Conservation (phyloP, 2,329 filamentous ascomycete genomes). For the Neocucurbitaria cava region DNA sequence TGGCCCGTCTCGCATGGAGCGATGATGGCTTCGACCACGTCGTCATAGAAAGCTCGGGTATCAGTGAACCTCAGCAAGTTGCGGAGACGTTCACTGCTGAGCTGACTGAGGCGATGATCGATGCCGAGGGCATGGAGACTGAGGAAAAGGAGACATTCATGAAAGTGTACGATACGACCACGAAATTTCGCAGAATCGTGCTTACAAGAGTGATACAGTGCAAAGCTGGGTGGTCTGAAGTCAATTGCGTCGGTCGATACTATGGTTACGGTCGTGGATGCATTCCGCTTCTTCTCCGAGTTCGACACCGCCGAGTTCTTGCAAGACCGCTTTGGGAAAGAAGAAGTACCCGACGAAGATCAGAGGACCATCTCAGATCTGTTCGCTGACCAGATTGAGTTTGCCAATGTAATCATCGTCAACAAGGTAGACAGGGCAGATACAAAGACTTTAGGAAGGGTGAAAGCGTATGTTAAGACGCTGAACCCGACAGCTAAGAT, state of each 20-base stretch:
- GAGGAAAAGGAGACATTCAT: constrained; percentile 55
- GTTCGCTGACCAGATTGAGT: constrained; percentile 80
- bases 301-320: constrained; percentile 75
- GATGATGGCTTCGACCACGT: constrained; percentile 72
- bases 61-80: constrained; percentile 76
- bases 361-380: constrained; percentile 77
- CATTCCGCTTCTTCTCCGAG: constrained; percentile 74
- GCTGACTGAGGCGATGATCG: constrained; percentile 55
- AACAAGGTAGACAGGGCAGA: constrained; percentile 73
- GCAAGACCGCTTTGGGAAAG: constrained; percentile 64
- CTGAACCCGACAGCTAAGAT: constrained; percentile 73
- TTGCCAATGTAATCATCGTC: constrained; percentile 74
- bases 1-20: constrained; percentile 67
- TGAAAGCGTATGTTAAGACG: constrained; percentile 63
- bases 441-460: constrained; percentile 53
- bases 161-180: constrained; percentile 51
- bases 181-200: no score
- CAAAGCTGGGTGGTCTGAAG: constrained; percentile 64
- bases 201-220: no score
- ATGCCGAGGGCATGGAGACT: constrained; percentile 50
- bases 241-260: constrained; percentile 73
- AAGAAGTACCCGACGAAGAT: constrained; percentile 68
- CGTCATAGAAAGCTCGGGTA: constrained; percentile 74
- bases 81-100: constrained; percentile 73
- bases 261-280: constrained; percentile 75